These are phyloP conservation scores for Grosmannia huntii DNA, from an alignment of 2,329 filamentous ascomycete genomes.

Conservation along the genomic window DNA sequence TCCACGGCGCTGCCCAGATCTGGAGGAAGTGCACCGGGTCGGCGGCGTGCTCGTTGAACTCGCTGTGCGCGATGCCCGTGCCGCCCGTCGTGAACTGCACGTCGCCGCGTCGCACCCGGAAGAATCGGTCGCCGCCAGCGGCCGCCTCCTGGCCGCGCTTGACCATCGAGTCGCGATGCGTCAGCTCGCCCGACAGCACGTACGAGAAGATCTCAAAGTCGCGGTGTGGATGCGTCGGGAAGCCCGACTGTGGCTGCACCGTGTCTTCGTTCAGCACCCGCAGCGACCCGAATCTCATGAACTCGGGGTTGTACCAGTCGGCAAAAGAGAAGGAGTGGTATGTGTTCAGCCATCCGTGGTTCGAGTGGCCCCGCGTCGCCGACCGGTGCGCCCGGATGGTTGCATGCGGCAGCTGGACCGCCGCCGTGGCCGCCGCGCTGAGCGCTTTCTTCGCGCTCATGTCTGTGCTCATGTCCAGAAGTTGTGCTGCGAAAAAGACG, in stretches of 20 bases:
- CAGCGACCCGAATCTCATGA: conserved; percentile 59
- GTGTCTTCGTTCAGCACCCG: conserved; percentile 85
- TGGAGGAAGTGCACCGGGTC: conserved; percentile 75
- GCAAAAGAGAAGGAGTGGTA: conserved; percentile 84
- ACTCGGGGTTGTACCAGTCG: conserved; percentile 52
- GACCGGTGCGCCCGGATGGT: conserved; percentile 67
- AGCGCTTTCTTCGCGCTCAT: conserved; percentile 5
- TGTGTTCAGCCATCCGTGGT: conserved; percentile 80
- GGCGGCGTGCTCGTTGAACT: conserved; percentile 62
- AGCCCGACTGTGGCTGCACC: conserved; percentile 59
- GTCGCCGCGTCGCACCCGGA: conserved; percentile 61
- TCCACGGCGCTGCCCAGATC: conserved; percentile 78
- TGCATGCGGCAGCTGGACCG: conserved; percentile 50
- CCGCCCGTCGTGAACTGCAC: conserved; percentile 88
- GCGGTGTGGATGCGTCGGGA: conserved; percentile 73
- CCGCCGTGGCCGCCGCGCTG: conserved; percentile 20
- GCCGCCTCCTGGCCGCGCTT: conserved; percentile 49
- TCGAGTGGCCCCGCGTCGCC: conserved; percentile 56
- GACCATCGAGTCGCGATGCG: conserved; percentile 78
- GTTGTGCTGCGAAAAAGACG: background rate
- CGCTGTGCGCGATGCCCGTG: conserved; percentile 65
- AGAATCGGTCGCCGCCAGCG: conserved; percentile 49
- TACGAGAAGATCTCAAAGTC: conserved; percentile 88
- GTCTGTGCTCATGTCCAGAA: background rate
- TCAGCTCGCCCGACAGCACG: conserved; percentile 69